Base-by-base conservation (phyloP, 495 filamentous ascomycete species). In the Parathielavia hyrcaniae region DNA sequence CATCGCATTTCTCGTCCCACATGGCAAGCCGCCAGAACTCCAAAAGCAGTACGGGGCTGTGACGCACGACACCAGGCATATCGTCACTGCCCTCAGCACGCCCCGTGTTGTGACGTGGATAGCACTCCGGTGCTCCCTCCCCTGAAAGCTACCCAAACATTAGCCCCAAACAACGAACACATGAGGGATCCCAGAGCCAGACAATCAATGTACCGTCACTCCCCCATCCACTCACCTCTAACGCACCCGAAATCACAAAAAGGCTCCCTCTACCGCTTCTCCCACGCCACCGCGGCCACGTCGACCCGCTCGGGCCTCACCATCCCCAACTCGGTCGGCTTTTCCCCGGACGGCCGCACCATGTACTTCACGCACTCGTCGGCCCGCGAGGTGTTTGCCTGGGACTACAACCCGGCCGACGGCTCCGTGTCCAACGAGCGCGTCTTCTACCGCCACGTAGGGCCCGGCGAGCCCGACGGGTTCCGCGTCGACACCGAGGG, bases 291-390 rank as follows among this genome's bases (percentile, higher is more conserved):
- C 16, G 48, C 58, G 26, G 43, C 59, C 26, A 46, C 63, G 23
- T 30, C 35, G 22, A 48, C 51, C 38, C 60, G 50, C 19, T 39
- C 54, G 5, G 60, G 32, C 17, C 57, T 93, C 50, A 85, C 79
- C n/a, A 95, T 96, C 63, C 91, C 91, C 48, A 96, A 97, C 71
- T 85, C 87, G 50, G 83, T 92, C 40, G 84, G 84, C 55, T 96
- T 86, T 79, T 81, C 79, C 45, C 73, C 74, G 16, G 83, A 89
- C 64, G 75, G 82, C 62, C 86, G 83, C 67, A 91, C 79, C 44
- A 86, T 91, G 81, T 95, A 89, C 75, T 86, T 90, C 70, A 89
- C 85, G 43, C 83, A 96, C 75, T 86, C 88, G 19, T 84, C 85
- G 38, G 83, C 79, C n/a, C 78, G 77, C 40, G 79, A 79, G 55